Percentiles rank a stretch among this genome's conserved stretches.
Evolutionary conservation across 108 stramenopile species (phyloP).

Genomic region (Skeletonema tropicum): DNA sequence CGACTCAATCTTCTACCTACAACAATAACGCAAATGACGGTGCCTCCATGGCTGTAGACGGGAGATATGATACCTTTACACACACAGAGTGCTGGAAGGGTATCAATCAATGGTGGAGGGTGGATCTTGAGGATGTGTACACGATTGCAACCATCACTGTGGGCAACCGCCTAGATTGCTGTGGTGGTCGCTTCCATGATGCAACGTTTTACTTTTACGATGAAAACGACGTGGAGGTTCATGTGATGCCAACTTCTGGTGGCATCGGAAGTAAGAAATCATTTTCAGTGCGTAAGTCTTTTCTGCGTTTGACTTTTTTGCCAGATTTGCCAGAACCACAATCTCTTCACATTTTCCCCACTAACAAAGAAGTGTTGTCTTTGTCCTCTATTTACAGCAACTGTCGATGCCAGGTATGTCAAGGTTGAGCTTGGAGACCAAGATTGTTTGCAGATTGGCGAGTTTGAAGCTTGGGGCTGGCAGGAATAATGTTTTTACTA

Average conservation of each 20-base stretch:
- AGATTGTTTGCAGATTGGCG: constrained; percentile 21
- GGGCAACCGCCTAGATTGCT: constrained; percentile 22
- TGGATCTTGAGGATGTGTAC: constrained; percentile 19
- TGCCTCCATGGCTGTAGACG: constrained; percentile 16
- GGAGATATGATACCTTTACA: neutral
- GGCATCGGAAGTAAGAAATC: neutral
- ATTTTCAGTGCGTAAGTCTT: neutral
- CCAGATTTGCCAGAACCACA: too few relatives aligned
- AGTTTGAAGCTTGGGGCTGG: constrained; percentile 7
- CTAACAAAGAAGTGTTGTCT: too few relatives aligned
- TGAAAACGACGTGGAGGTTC: constrained; percentile 6
- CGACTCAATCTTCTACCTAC: constrained; percentile 22
- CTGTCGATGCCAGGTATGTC: too few relatives aligned
- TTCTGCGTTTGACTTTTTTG: too few relatives aligned
- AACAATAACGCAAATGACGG: neutral
- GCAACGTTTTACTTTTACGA: constrained; percentile 11
- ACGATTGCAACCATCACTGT: constrained; percentile 18
- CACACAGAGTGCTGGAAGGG: constrained; percentile 17
- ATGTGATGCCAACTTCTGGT: neutral
- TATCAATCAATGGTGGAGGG: constrained; percentile 8
- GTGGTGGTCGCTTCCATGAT: constrained; percentile 23
- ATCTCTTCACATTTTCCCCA: too few relatives aligned
- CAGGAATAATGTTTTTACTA: neutral
- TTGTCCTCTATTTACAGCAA: too few relatives aligned
- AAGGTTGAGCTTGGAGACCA: constrained; percentile 4